phyloP scores from a whole-genome alignment of 1,284 basidiomycete species.

The Malassezia nana region DNA sequence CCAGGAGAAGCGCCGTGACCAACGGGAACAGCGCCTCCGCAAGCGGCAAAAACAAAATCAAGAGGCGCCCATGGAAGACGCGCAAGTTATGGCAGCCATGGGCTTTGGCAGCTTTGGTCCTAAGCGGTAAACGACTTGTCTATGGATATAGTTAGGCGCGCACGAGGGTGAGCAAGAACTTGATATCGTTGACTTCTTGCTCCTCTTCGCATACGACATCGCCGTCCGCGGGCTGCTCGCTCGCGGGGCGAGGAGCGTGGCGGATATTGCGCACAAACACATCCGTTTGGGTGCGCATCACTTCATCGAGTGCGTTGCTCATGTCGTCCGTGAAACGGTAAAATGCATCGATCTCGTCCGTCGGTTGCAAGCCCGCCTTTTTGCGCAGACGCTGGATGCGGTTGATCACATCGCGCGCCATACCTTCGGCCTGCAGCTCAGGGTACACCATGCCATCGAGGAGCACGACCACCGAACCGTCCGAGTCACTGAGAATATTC shows the following conservation, averaged over 20 bases:
- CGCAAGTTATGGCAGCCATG: constrained; percentile 68
- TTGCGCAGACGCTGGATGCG: constrained; percentile 92
- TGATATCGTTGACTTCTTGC: constrained; percentile 73
- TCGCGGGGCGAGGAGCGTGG: constrained; percentile 48
- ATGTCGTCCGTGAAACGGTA: constrained; percentile 68
- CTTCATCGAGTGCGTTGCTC: constrained; percentile 57
- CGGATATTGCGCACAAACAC: constrained; percentile 69
- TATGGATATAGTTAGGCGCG: constrained; percentile 11
- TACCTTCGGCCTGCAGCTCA: constrained; percentile 76
- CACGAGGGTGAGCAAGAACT: constrained; percentile 55
- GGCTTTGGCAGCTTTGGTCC: constrained; percentile 83
- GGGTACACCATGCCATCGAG: constrained; percentile 78
- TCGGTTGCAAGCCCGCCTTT: constrained; percentile 84
- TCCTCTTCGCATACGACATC: constrained; percentile 68
- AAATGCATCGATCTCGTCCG: constrained; percentile 84
- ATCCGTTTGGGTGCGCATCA: constrained; percentile 63
- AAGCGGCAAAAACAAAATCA: constrained; percentile 57
- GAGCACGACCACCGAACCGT: constrained; percentile 86
- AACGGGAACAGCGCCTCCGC: constrained; percentile 26
- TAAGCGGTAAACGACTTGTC: constrained; percentile 37
- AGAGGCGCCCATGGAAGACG: constrained; percentile 33
- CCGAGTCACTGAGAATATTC: constrained; percentile 69
- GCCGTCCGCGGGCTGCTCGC: constrained; percentile 49
- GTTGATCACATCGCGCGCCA: constrained; percentile 81
- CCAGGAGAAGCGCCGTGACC: constrained; percentile 54